Evolutionary conservation across 768 basidiomycete genomes (phyloP), one percentile per base, ranked within the genome.

Genomic region (Lentinula boryana): DNA sequence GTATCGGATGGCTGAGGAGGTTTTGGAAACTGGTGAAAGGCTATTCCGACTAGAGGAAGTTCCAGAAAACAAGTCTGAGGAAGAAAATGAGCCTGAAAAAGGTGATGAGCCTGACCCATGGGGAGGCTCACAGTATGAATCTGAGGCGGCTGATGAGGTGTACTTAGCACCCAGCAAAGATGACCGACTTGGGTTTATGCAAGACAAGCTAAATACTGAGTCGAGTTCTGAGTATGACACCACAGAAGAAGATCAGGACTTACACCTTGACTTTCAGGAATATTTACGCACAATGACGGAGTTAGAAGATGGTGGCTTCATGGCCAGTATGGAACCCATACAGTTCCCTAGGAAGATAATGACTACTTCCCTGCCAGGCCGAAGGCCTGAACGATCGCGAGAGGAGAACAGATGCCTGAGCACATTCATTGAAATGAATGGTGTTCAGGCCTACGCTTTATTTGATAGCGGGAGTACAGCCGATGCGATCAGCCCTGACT

Each of bases 391-490:
- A 23, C 23, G 52, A 13, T 12, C 5, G 8, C 15, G 6, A 2
- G 27, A 33, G 9, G 27, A 63, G 21, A 63, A 63, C 15, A 15
- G 43, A 16, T 60, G 58, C 35, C 59, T 63, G 0, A 8, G 38
- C 5, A 31, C 33, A 6, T 62, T 27, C 15, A 9, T 59, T 8
- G 46, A 46, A 15, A 18, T 62, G 0, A 59, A 59, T 44, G 61
- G 61, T 2, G 4, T 59, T 0, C 10, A 36, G 16, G 57, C 46
- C 4, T 59, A 50, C 16, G 40, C 57, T 2, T n/a, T 62, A 32
- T 62, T 58, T 16, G 61, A 62, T 12, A 60, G 63, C 0, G 68
- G 70, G 0, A 64, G 66, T 27, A 69, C 56, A 2, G 60, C 65
- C 0, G 66, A 67, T 53, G 62, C 61, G 8, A 57, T 70, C 5